Percentiles rank a stretch among this genome's conserved stretches.
Conservation (phyloP, 768 basidiomycete species). For the Boletellus emodensis region DNA sequence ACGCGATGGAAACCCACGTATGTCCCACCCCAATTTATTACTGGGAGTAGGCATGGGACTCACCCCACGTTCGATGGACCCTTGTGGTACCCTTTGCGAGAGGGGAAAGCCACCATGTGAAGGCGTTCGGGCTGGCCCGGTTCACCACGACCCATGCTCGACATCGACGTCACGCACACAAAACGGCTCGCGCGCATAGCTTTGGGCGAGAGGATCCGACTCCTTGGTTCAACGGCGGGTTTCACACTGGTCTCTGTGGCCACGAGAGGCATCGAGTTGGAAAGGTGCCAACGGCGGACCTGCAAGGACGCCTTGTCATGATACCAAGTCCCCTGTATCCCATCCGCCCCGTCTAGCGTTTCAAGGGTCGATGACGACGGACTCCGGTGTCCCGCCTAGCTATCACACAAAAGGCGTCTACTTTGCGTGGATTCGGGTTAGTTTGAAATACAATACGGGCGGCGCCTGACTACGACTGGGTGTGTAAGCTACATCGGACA, state of each 20-base stretch:
- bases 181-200: not conserved
- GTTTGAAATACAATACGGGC: constrained; percentile 13
- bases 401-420: not conserved
- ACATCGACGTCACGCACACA: not conserved
- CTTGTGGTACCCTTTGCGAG: not conserved
- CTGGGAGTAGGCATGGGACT: constrained; percentile 1
- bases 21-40: not conserved
- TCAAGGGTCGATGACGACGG: not conserved
- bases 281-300: not conserved
- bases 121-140: not conserved
- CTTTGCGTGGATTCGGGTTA: not conserved
- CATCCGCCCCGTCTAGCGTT: not conserved
- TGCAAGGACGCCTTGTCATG: not conserved
- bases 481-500: constrained; percentile 10
- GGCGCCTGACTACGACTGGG: constrained; percentile 7
- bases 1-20: not conserved
- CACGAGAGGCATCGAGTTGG: constrained; percentile 1
- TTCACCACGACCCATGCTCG: not conserved
- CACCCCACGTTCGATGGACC: constrained; percentile 14
- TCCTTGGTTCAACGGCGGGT: not conserved
- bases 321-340: not conserved
- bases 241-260: not conserved
- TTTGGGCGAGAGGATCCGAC: not conserved
- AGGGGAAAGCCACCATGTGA: constrained; percentile 1
- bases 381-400: not conserved